These are phyloP conservation scores for Agrocybe pediades DNA, from an alignment of 768 basidiomycete species.

Conservation along the genomic window DNA sequence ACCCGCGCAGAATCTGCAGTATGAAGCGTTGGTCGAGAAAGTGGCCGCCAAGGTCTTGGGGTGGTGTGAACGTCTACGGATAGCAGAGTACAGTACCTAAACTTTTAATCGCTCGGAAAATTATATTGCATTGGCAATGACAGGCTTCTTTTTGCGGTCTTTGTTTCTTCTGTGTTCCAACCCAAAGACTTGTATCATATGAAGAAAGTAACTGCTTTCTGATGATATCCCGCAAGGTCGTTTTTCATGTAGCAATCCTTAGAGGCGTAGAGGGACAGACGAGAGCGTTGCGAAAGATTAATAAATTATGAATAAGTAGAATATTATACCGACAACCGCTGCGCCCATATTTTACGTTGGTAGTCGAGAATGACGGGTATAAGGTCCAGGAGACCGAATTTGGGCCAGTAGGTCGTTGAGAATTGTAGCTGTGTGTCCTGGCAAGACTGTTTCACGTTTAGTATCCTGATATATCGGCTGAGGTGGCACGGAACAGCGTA, in stretches of 20 bases:
- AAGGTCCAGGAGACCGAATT: conserved; percentile 86
- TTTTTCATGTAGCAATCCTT: background rate
- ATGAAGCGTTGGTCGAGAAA: conserved; percentile 47
- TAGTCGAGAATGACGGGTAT: conserved; percentile 87
- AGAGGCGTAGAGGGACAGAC: background rate
- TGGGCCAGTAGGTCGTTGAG: conserved; percentile 85
- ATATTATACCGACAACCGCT: background rate
- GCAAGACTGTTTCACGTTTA: conserved; percentile 51
- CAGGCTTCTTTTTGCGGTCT: too few species aligned
- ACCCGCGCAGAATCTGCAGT: conserved; percentile 48
- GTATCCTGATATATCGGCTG: background rate
- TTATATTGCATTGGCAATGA: too few species aligned
- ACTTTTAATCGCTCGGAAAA: too few species aligned
- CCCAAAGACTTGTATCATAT: too few species aligned
- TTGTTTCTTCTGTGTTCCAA: too few species aligned
- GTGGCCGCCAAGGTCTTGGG: conserved; percentile 42
- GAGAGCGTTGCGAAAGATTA: background rate
- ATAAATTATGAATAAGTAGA: background rate
- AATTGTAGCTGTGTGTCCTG: conserved; percentile 90
- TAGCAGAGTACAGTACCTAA: too few species aligned
- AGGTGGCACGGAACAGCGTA: conserved; percentile 36
- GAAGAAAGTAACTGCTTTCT: too few species aligned
- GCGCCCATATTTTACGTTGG: conserved; percentile 72
- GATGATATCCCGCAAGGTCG: too few species aligned
- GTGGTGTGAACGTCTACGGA: conserved; percentile 39